Percentiles rank a stretch among this genome's conserved stretches.
phyloP scores from a whole-genome alignment of 768 basidiomycete species.

The Mycena rosella region DNA sequence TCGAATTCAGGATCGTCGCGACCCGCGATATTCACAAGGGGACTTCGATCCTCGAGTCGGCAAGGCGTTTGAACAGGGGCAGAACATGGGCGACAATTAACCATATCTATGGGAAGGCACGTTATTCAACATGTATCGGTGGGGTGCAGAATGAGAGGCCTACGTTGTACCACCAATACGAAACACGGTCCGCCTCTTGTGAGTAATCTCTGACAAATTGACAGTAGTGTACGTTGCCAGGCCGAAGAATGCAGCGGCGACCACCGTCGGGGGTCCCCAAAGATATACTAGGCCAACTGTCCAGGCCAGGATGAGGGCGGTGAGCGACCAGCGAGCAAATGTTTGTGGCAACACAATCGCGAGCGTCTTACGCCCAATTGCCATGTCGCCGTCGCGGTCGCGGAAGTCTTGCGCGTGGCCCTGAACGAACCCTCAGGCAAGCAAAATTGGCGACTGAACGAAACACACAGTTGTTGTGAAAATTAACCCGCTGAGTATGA shows the following conservation, averaged over 20 bases:
- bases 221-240: slow-evolving; percentile 21
- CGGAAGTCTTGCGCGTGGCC: slow-evolving; percentile 37
- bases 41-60: not conserved
- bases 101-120: not conserved
- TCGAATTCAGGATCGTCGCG: too few species aligned
- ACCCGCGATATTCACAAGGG: not conserved
- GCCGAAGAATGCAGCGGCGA: slow-evolving; percentile 14
- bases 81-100: not conserved
- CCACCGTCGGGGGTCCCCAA: slow-evolving; percentile 28
- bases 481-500: slow-evolving; percentile 45
- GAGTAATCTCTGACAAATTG: slow-evolving; percentile 30
- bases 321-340: slow-evolving; percentile 35
- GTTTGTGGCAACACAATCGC: slow-evolving; percentile 31
- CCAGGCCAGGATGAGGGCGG: slow-evolving; percentile 12
- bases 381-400: slow-evolving; percentile 33
- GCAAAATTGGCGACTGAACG: not conserved
- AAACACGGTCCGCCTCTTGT: slow-evolving; percentile 25
- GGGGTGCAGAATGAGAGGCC: not conserved
- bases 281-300: slow-evolving; percentile 21
- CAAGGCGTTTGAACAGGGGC: slow-evolving; percentile 5
- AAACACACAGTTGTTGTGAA: slow-evolving; percentile 51
- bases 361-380: slow-evolving; percentile 35
- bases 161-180: slow-evolving; percentile 39
- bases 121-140: not conserved
- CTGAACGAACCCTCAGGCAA: not conserved